Evolutionary conservation across 1,284 basidiomycete genomes (phyloP), one percentile per base, ranked within the genome.

Genomic region (Ganoderma sinense): DNA sequence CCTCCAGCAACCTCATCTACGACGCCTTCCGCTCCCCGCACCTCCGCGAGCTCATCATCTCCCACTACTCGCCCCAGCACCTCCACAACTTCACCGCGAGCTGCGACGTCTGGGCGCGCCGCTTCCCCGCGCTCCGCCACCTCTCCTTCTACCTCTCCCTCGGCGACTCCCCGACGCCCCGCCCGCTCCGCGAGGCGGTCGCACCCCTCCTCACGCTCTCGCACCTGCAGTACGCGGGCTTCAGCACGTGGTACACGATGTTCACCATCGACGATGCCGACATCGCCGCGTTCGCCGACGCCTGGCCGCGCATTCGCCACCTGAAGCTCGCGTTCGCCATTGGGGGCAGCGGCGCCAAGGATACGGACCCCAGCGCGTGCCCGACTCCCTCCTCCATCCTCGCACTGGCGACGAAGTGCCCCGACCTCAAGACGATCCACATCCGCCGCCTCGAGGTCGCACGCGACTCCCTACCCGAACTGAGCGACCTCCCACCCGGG

Each of bases 181-280:
- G 31, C 43, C 41, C 61, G 14, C 41, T 45, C 29, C 41, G 61
- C 41, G 31, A 36, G 23, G 20, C 31, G 1, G 20, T 59, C 33
- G 33, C 16, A 3, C 56, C 56, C 7, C 56, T 59, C 3, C 56
- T 59, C n/a, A 14, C 18, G 33, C 18, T 59, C 20, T 3, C 20
- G 8, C 36, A 33, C 56, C 33, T 59, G n/a, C 56, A 29, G 13
- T 36, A 10, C 33, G 56, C 14, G 8, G n/a, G n/a, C 29, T 39
- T 59, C 33, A 39, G 20, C 33, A 59, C 56, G 16, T 59, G 56
- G 56, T 59, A 39, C 31, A 59, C 56, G n/a, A 59, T 59, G 56
- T 62, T 62, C 61, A 45, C 61, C 39, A 48, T 62, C 18, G 43
- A 62, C 41, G 61, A 62, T 29, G 45, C 41, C 18, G 61, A 62